These are phyloP conservation scores for Lactarius indigo DNA, from an alignment of 768 basidiomycete genomes.

Conservation along the genomic window DNA sequence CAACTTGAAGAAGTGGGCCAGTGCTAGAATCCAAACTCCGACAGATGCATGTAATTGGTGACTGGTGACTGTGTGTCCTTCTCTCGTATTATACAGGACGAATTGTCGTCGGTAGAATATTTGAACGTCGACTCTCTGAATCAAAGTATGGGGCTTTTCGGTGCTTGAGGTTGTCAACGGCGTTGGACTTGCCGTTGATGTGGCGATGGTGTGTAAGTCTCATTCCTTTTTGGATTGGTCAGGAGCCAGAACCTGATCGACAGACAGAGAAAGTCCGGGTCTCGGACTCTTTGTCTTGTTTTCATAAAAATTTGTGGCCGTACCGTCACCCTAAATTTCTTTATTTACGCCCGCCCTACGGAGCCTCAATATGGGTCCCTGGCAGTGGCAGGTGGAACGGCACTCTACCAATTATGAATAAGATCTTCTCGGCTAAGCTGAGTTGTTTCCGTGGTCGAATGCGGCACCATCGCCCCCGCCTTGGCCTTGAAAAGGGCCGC, in stretches of 20 bases:
- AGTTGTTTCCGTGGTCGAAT: neutral
- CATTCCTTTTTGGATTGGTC: neutral
- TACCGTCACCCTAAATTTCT: neutral
- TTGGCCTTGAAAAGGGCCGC: too few species aligned
- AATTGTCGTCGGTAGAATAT: neutral
- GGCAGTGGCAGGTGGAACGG: too few species aligned
- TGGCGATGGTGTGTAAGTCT: neutral
- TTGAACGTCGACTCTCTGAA: neutral
- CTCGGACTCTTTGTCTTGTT: neutral
- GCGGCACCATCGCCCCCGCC: neutral
- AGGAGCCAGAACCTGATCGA: neutral
- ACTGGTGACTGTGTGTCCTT: neutral
- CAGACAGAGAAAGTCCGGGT: neutral
- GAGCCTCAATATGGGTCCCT: too few species aligned
- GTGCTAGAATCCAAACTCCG: constrained; percentile 27
- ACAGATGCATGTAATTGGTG: constrained; percentile 18
- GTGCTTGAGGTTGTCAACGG: neutral
- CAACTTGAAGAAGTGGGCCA: constrained; percentile 11
- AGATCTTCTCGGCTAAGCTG: neutral
- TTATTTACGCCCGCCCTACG: neutral
- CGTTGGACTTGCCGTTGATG: neutral
- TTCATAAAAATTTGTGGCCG: neutral
- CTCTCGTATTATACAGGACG: neutral
- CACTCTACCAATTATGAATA: neutral
- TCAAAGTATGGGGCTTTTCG: neutral